A percentile compares a stretch with the other conserved stretches of the same genome.
Evolutionary conservation across 1,284 basidiomycete genomes (phyloP).

Genomic region (Cryptococcus hybrid): DNA sequence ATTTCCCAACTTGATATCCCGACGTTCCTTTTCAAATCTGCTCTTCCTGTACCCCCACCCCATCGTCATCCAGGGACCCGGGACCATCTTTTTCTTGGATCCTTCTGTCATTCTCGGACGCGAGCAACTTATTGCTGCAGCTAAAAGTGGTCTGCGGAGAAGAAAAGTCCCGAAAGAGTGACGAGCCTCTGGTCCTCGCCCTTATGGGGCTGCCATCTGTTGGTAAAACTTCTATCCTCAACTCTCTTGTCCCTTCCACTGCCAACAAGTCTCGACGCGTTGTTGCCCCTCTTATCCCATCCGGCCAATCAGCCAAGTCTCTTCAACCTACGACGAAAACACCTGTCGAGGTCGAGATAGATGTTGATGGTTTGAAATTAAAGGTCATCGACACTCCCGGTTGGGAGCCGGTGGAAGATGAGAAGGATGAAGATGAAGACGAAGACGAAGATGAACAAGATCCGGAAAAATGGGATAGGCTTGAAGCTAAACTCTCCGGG

Average conservation of each 20-base stretch:
- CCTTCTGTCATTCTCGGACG: conserved; percentile 24
- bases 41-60: conserved; percentile 53
- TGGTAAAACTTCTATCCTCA: conserved; percentile 79
- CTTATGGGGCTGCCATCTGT: conserved; percentile 68
- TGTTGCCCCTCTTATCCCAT: conserved; percentile 60
- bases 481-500: conserved; percentile 57
- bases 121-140: conserved; percentile 25
- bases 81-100: conserved; percentile 25
- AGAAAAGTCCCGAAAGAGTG: conserved; percentile 12
- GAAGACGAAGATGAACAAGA: conserved; percentile 50
- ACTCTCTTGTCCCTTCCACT: conserved; percentile 64
- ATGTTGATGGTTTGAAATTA: conserved; percentile 52
- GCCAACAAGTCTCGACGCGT: conserved; percentile 22
- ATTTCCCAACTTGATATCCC: conserved; percentile 66
- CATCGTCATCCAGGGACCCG: conserved; percentile 41
- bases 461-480: conserved; percentile 52
- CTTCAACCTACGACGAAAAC: conserved; percentile 68
- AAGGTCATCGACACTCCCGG: conserved; percentile 81
- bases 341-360: conserved; percentile 62
- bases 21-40: conserved; percentile 79
- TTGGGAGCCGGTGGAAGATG: conserved; percentile 58
- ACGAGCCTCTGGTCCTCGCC: conserved; percentile 58
- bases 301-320: conserved; percentile 54
- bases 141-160: conserved; percentile 24
- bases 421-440: conserved; percentile 36